Percentiles rank a stretch among this genome's conserved stretches.
Conservation (phyloP, 495 filamentous ascomycete species). For the Glonium stellatum region DNA sequence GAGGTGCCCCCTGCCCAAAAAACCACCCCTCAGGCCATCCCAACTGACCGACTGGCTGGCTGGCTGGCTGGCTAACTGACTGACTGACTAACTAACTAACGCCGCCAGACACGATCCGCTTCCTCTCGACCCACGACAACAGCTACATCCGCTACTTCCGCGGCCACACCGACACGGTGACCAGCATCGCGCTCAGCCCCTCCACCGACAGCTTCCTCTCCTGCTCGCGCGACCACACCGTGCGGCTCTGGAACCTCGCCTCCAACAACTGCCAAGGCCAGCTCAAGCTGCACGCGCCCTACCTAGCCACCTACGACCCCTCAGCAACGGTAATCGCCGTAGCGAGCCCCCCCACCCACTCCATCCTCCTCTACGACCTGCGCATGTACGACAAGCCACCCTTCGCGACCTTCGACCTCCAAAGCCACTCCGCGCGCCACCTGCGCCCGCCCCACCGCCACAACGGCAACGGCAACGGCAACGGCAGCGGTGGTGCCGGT, state of each 20-base stretch:
- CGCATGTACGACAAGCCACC: conserved; percentile 87
- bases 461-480: too few relatives aligned
- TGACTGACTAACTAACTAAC: too few relatives aligned
- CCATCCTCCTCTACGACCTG: conserved; percentile 83
- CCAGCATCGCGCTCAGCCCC: conserved; percentile 64
- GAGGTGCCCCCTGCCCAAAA: too few relatives aligned
- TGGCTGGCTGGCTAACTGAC: too few relatives aligned
- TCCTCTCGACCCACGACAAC: conserved; percentile 91
- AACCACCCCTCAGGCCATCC: neutral
- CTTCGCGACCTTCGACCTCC: conserved; percentile 76
- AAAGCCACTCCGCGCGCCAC: conserved; percentile 51
- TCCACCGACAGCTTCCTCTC: conserved; percentile 85
- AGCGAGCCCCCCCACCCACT: conserved; percentile 67
- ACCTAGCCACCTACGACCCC: conserved; percentile 80
- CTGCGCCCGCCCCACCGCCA: conserved; percentile 39
- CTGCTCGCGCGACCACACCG: conserved; percentile 78
- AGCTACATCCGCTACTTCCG: conserved; percentile 90
- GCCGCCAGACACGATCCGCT: conserved; percentile 80
- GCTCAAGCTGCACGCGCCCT: conserved; percentile 66
- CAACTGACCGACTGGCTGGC: too few relatives aligned
- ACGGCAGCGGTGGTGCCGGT: too few relatives aligned
- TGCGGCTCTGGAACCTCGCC: conserved; percentile 75
- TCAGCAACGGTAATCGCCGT: conserved; percentile 87
- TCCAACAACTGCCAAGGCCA: conserved; percentile 69
- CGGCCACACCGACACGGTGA: conserved; percentile 78